These are phyloP conservation scores for Shiraia bambusicola DNA, from an alignment of 2,329 filamentous ascomycete species.

Conservation along the genomic window DNA sequence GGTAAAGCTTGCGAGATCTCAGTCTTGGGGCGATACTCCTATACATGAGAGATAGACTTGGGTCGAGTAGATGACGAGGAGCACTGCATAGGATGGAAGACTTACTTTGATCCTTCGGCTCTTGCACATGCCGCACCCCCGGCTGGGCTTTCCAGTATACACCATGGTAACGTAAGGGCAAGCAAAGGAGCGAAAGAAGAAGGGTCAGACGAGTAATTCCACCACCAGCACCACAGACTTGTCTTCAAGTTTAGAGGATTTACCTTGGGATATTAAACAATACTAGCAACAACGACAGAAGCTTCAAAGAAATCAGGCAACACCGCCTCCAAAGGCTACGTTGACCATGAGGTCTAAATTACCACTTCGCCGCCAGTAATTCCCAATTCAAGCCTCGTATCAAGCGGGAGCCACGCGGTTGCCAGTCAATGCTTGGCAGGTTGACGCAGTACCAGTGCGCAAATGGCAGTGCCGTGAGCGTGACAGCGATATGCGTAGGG, in stretches of 20 bases:
- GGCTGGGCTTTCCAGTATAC: constrained; percentile 46
- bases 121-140: constrained; percentile 73
- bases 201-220: constrained; percentile 6
- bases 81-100: neutral
- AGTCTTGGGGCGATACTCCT: neutral
- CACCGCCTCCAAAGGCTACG: constrained; percentile 32
- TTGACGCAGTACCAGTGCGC: constrained; percentile 10
- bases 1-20: constrained; percentile 3
- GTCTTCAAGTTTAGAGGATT: constrained; percentile 1
- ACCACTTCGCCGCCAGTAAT: constrained; percentile 12
- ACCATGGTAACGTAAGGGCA: constrained; percentile 34
- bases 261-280: constrained; percentile 9
- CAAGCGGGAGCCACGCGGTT: constrained; percentile 13
- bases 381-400: constrained; percentile 11
- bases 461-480: constrained; percentile 1
- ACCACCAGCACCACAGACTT: constrained; percentile 1
- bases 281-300: constrained; percentile 3
- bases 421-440: constrained; percentile 1
- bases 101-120: constrained; percentile 71
- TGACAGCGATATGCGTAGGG: constrained; percentile 8
- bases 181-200: constrained; percentile 14
- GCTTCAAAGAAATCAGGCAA: constrained; percentile 10
- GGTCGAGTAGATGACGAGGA: neutral
- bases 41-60: neutral
- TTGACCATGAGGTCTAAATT: constrained; percentile 24